Percentiles rank a stretch among this genome's conserved stretches.
These are phyloP conservation scores for Leucaena leucocephala DNA, from an alignment of 306 rosid genomes.

Conservation along the genomic window DNA sequence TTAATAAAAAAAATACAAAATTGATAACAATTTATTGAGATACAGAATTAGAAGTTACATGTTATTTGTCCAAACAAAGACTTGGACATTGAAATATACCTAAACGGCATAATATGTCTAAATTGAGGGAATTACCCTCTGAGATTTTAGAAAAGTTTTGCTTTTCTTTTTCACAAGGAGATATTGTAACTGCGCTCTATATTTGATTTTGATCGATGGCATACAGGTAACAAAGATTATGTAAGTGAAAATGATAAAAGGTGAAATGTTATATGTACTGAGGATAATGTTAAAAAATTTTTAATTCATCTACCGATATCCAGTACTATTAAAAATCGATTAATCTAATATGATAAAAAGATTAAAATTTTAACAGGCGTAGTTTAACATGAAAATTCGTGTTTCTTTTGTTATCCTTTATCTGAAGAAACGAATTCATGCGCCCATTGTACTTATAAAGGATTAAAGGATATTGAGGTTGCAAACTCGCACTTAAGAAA, in stretches of 20 bases:
- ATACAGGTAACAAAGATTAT: slow-evolving; percentile 13
- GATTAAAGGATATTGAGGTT: too few species aligned
- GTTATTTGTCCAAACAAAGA: slow-evolving; percentile 22
- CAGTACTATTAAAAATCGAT: too few species aligned
- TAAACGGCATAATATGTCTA: slow-evolving; percentile 31
- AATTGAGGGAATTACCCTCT: not conserved
- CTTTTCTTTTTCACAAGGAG: slow-evolving; percentile 3
- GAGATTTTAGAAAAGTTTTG: not conserved
- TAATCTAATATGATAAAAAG: too few species aligned
- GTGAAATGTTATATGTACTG: not conserved
- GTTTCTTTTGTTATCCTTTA: too few species aligned
- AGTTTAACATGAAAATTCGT: too few species aligned
- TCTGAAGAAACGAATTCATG: too few species aligned
- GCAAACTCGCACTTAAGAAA: too few species aligned
- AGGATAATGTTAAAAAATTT: not conserved
- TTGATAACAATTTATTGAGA: not conserved
- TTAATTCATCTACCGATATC: too few species aligned
- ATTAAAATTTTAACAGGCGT: too few species aligned
- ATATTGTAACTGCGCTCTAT: slow-evolving; percentile 20
- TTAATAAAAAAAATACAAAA: not conserved
- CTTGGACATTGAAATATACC: slow-evolving; percentile 28
- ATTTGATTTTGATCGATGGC: not conserved
- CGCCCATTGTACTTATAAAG: too few species aligned
- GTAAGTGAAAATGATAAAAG: not conserved
- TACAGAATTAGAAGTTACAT: slow-evolving; percentile 11